phyloP scores from a whole-genome alignment of 1,284 basidiomycete genomes.

The Thelephora terrestris region DNA sequence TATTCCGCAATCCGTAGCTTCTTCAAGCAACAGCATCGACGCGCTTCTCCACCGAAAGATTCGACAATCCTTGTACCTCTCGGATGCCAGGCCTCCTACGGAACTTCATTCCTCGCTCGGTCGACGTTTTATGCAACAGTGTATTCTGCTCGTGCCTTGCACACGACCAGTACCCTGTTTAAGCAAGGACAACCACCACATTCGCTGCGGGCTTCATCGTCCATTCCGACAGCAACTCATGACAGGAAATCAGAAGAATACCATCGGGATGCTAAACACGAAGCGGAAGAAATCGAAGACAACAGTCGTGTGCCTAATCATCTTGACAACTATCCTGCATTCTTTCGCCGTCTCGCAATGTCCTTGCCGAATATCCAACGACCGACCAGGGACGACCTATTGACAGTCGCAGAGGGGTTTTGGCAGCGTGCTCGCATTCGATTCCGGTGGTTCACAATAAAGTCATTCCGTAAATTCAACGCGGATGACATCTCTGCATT shows the following conservation, averaged over 20 bases:
- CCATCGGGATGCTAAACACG: slow-evolving; percentile 1
- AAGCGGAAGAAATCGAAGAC: slow-evolving; percentile 9
- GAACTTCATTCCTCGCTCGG: slow-evolving; percentile 3
- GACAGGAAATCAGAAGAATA: neutral
- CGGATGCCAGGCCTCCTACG: neutral
- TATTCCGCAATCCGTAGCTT: slow-evolving; percentile 41
- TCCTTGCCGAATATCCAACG: slow-evolving; percentile 72
- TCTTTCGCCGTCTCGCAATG: slow-evolving; percentile 66
- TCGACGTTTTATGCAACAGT: neutral
- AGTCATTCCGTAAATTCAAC: slow-evolving; percentile 92
- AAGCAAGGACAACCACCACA: neutral
- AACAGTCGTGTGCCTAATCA: slow-evolving; percentile 21
- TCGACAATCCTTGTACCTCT: neutral
- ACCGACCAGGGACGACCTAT: slow-evolving; percentile 81
- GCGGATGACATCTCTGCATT: slow-evolving; percentile 97
- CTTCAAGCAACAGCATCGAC: slow-evolving; percentile 30
- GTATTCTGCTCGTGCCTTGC: no score
- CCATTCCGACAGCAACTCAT: slow-evolving; percentile 4
- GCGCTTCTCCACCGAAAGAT: neutral
- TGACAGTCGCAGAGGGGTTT: slow-evolving; percentile 79
- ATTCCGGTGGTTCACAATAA: slow-evolving; percentile 98
- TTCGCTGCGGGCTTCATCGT: neutral
- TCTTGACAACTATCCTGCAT: slow-evolving; percentile 67
- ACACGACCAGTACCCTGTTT: neutral
- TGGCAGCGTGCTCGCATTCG: slow-evolving; percentile 86